Conservation (phyloP, 1,284 basidiomycete genomes). For the Austroboletus novae-zelandiae region DNA sequence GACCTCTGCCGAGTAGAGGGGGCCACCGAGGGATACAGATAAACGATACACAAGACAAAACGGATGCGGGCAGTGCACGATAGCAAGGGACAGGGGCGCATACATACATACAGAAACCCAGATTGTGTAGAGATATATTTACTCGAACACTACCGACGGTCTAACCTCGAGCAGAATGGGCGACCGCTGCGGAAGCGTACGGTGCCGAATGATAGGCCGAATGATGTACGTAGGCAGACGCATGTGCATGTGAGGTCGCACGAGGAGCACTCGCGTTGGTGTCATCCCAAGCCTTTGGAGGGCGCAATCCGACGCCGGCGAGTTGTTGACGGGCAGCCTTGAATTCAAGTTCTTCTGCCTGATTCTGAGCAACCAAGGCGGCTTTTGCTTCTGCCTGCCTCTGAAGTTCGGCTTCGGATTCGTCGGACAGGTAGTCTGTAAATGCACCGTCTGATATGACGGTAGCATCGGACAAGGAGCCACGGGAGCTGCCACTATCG, state of each 20-base stretch:
- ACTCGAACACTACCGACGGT: not conserved
- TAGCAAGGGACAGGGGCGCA: slow-evolving; percentile 16
- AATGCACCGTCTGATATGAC: slow-evolving; percentile 80
- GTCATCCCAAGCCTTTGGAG: slow-evolving; percentile 74
- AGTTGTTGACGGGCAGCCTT: slow-evolving; percentile 73
- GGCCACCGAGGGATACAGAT: slow-evolving; percentile 6
- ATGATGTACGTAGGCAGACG: slow-evolving; percentile 28
- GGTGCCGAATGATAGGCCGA: slow-evolving; percentile 27
- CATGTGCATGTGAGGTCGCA: slow-evolving; percentile 17
- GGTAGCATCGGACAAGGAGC: slow-evolving; percentile 64
- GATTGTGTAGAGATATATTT: slow-evolving; percentile 23
- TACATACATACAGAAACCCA: slow-evolving; percentile 22
- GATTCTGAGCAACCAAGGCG: slow-evolving; percentile 69
- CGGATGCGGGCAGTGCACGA: slow-evolving; percentile 11
- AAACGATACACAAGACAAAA: slow-evolving; percentile 18
- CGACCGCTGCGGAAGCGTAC: slow-evolving; percentile 25
- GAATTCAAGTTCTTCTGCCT: slow-evolving; percentile 76
- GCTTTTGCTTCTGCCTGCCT: slow-evolving; percentile 76
- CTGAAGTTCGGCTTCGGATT: slow-evolving; percentile 79
- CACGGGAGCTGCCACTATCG: slow-evolving; percentile 55
- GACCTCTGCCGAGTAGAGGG: not conserved
- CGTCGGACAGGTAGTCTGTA: slow-evolving; percentile 81
- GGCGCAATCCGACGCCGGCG: slow-evolving; percentile 65
- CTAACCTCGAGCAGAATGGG: slow-evolving; percentile 33
- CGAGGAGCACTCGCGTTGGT: slow-evolving; percentile 41